These are phyloP conservation scores for Tetraselmis striata DNA, from an alignment of 139 green algal species.

Conservation along the genomic window DNA sequence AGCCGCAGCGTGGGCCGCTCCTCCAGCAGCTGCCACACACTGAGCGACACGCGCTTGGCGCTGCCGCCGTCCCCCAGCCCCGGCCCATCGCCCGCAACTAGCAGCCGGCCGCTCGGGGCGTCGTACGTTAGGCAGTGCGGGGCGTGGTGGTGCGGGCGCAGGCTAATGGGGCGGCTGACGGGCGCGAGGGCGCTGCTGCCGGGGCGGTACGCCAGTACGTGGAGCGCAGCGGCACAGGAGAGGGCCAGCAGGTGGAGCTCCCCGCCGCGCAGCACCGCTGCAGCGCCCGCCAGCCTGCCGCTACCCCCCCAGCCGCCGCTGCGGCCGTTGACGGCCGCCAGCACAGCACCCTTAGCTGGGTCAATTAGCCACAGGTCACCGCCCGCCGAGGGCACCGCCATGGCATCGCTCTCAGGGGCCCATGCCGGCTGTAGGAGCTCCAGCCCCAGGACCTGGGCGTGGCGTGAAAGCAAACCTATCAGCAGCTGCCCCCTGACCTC, in stretches of 20 bases:
- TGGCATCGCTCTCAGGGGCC: neutral
- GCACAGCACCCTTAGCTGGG: neutral
- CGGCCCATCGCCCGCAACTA: neutral
- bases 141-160: neutral
- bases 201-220: neutral
- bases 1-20: neutral
- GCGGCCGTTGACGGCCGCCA: neutral
- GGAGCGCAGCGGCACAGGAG: neutral
- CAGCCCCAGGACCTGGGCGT: neutral
- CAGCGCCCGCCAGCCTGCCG: neutral
- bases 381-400: neutral
- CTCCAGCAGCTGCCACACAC: neutral
- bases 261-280: neutral
- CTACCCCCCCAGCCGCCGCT: neutral
- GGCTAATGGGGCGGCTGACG: neutral
- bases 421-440: neutral
- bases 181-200: neutral
- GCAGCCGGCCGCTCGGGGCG: neutral
- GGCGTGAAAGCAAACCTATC: no score
- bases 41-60: neutral
- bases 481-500: no score
- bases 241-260: neutral
- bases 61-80: neutral
- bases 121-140: neutral
- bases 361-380: neutral